Base-by-base conservation (phyloP, 306 rosid genomes). In the Bauhinia variegata region DNA sequence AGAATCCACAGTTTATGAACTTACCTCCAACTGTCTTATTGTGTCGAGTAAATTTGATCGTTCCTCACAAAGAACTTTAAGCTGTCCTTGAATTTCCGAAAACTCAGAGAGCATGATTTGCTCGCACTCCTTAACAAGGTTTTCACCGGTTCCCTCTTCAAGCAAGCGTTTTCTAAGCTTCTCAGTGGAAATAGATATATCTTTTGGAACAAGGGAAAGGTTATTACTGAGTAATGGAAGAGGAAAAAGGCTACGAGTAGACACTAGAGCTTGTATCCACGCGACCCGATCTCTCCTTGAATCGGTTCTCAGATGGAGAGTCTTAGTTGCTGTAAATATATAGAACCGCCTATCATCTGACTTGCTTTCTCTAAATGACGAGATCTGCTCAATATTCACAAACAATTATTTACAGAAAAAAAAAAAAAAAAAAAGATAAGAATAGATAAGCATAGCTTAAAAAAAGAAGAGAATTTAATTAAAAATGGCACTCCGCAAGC, bases 351-450 rank as follows among this genome's bases (percentile, higher is more conserved):
- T 74, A 46, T 93, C 95, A 52, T 93, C 99, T 32, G 99, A 90
- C 64, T 90, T 93, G 90, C 99, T 93, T 73, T 93, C 96, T 61
- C 97, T 83, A 62, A 90, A 87, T 0, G 95, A 90, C n/a, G 95
- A 90, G 72, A 90, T 84, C 95, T 90, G 91, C 49, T 36, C 19
- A 23, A 34, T 18, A 70, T 52, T 8, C 37, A 36, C 6, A 36
- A 8, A 36, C 9, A 41, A 41, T 11, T 7, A 41, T 4, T 7
- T 41, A 1, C 47, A 11, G 44, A 5, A 16, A 70, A 52, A n/a
- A n/a, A n/a, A n/a, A n/a, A n/a, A n/a, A n/a, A n/a, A n/a, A n/a
- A 63, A 52, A 34, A 50, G 50, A 67, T 5, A 48, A 39, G 54
- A 13, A 75, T 41, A 4, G 44, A 42, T 11, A 7, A 8, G 12